Conservation (phyloP, 495 filamentous ascomycete genomes). For the Lasiosphaeria ovina region DNA sequence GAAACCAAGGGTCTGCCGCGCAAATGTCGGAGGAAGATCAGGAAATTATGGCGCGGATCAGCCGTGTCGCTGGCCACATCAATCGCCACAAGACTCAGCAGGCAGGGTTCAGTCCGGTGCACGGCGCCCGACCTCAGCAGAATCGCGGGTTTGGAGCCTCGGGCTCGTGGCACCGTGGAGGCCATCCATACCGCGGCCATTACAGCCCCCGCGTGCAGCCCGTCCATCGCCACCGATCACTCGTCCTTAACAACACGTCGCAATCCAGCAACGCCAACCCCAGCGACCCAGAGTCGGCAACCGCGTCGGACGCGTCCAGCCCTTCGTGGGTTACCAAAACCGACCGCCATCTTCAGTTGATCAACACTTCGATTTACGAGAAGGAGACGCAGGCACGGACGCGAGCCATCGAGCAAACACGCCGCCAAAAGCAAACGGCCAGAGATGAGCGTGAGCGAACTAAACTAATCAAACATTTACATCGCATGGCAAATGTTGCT, state of each 20-base stretch:
- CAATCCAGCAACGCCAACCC: constrained; percentile 20
- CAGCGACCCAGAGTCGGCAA: constrained; percentile 28
- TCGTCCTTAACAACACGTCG: constrained; percentile 60
- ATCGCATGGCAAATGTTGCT: constrained; percentile 28
- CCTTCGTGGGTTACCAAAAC: constrained; percentile 72
- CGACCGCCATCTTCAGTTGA: constrained; percentile 84
- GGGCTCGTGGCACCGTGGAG: constrained; percentile 34
- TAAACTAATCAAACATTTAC: constrained; percentile 50
- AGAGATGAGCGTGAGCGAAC: constrained; percentile 64
- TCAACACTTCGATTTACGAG: constrained; percentile 81
- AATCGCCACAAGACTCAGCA: constrained; percentile 75
- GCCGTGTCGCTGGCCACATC: constrained; percentile 76
- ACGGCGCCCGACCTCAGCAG: constrained; percentile 12
- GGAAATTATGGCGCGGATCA: constrained; percentile 72
- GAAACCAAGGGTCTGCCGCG: neutral
- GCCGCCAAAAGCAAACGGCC: constrained; percentile 56
- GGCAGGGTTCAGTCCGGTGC: constrained; percentile 26
- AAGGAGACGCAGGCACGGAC: constrained; percentile 67
- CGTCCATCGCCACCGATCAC: constrained; percentile 65
- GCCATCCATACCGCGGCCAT: constrained; percentile 43
- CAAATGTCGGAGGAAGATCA: constrained; percentile 71
- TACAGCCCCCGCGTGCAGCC: constrained; percentile 37
- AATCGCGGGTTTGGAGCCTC: constrained; percentile 26
- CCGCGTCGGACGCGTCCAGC: constrained; percentile 38
- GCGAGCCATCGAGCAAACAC: constrained; percentile 71